Evolutionary conservation across 2,329 filamentous ascomycete species (phyloP), one percentile per base, ranked within the genome.

Genomic region (Alternaria triticimaculans): DNA sequence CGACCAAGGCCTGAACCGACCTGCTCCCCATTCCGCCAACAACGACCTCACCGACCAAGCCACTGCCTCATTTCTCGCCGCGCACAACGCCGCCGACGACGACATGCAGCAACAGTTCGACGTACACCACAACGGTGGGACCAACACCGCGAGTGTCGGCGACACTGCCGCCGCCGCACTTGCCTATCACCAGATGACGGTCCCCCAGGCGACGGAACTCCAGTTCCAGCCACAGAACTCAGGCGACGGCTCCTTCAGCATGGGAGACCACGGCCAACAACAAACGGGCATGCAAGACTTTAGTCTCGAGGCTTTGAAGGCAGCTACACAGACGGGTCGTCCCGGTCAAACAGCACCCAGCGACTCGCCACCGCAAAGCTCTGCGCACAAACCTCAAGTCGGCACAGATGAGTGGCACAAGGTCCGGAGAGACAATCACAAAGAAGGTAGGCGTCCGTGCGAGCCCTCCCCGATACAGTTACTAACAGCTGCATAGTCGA

Each of bases 401-500:
- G 96, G 96, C 3, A 96, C 94, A 2, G 93, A 97, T 58, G 95
- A 98, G 81, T 99, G 96, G 96, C 96, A 99, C 80, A 97, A 97
- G 80, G 90, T 97, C 74, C 89, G 96, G 66, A 96, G 97, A 78
- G 95, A 98, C 76, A 99, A 98, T 69, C 96, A 99, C 83, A 99
- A 99, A 87, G 95, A 98, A 86, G 96, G 95, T 96, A 82, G 76
- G 87, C 15, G 28, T 28, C 7, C 10, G 1, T 49, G 6, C 5
- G 10, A n/a, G 14, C 5, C 0, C 71, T 14, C 15, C 8, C 23
- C 20, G 11, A 8, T 7, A 33, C 3, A 11, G 33, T 44, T 12
- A 51, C 70, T 72, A 25, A 73, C 63, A 6, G 20, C 8, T 18
- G 37, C 49, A 14, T 58, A 98, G 96, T 99, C 66, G 96, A 99